Evolutionary conservation across 805 yeast genomes (phyloP), one percentile per base, ranked within the genome.

Genomic region (Pichia manshurica): DNA sequence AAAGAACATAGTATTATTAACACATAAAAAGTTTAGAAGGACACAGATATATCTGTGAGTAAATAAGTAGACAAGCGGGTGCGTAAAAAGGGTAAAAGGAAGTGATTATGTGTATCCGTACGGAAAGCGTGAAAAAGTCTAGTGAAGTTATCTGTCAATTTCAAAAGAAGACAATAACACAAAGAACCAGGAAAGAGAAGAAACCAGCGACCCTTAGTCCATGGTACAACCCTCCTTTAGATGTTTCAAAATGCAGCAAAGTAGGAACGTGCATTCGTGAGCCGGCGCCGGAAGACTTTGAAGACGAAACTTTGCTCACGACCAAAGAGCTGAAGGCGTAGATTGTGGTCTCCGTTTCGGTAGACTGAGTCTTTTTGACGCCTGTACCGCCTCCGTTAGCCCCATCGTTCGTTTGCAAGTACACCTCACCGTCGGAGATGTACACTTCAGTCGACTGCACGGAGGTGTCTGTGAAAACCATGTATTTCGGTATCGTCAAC

Each of bases 391-490:
- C 44, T 6, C 7, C 21, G 17, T 7, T 22, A 13, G 25, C 22
- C 1, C 50, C 42, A 15, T 37, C 25, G 15, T 37, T 37, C n/a
- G 57, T 46, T 39, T 61, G 57, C 2, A 56, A 39, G 35, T 48
- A 48, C 10, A 65, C 57, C 42, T 64, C 67, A 25, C 68, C 69
- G 49, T 53, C 55, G 4, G 68, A 63, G 28, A 65, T 57, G 20
- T 51, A 41, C 3, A 55, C 57, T 34, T 47, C 49, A 1, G 55
- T 49, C 3, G 56, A 46, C 17, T 52, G 46, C 1, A 39, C 45
- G 3, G 52, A 19, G 2, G 56, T 43, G 22, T 50, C 53, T 0
- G 62, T 46, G 10, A 50, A 46, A 16, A 51, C 46, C 8, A 55
- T 28, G 6, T 54, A n/a, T 8, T 40, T 32, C 5, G 59, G 53